Evolutionary conservation across 108 stramenopile genomes (phyloP).

Genomic region (Nitzschia palea): DNA sequence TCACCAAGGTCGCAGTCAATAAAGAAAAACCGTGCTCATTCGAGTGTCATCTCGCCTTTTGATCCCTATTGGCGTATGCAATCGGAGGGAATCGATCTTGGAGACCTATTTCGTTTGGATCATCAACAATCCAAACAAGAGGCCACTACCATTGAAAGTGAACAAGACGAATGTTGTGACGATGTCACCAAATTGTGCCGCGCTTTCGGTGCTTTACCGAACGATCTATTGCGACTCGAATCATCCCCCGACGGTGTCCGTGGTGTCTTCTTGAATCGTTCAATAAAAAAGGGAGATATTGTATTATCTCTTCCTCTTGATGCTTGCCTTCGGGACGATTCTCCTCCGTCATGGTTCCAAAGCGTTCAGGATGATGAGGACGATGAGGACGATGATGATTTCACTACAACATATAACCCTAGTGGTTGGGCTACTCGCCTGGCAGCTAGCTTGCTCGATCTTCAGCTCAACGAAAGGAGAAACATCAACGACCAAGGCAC

Average conservation of each 20-base stretch:
- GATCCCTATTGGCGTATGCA: background rate
- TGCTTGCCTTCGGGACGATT: slow-evolving; percentile 68
- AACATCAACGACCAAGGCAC: slow-evolving; percentile 1
- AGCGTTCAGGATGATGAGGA: slow-evolving; percentile 1
- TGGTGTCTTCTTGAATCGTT: slow-evolving; percentile 44
- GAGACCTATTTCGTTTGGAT: no score
- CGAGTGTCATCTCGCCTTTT: slow-evolving; percentile 1
- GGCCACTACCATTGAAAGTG: background rate
- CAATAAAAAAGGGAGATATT: slow-evolving; percentile 41
- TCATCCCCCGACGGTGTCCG: slow-evolving; percentile 35
- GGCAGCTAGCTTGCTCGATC: slow-evolving; percentile 59
- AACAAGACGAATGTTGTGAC: background rate
- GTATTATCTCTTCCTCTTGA: slow-evolving; percentile 60
- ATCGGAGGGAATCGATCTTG: background rate
- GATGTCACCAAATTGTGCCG: background rate
- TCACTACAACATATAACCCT: slow-evolving; percentile 23
- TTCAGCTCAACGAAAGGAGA: slow-evolving; percentile 6
- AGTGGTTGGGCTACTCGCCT: slow-evolving; percentile 73
- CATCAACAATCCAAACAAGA: no score
- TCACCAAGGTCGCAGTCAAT: no score
- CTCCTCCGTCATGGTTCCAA: slow-evolving; percentile 47
- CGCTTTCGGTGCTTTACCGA: background rate
- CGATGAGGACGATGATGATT: slow-evolving; percentile 19
- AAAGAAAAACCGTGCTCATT: background rate
- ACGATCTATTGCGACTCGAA: slow-evolving; percentile 12